Evolutionary conservation across 495 filamentous ascomycete species (phyloP).

Genomic region (Neurospora sp.): DNA sequence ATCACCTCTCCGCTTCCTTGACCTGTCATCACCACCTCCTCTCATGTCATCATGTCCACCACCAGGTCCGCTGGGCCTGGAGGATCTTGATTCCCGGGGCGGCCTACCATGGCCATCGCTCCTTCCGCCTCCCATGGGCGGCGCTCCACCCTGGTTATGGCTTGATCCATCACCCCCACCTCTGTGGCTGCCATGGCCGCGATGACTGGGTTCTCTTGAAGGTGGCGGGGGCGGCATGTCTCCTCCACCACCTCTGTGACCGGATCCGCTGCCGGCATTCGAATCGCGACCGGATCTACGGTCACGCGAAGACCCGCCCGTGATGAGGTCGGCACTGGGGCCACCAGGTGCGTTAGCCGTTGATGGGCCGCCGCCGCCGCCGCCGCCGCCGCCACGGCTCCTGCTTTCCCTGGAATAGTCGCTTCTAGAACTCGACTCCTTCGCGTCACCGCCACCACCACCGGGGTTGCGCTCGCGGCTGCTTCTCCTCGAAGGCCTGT

Average conservation of each 20-base stretch:
- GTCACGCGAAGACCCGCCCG: neutral
- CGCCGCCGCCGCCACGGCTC: slow-evolving; percentile 23
- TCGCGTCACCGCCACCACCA: slow-evolving; percentile 18
- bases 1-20: slow-evolving; percentile 24
- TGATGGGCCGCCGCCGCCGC: slow-evolving; percentile 17
- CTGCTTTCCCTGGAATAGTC: slow-evolving; percentile 26
- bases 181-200: slow-evolving; percentile 14
- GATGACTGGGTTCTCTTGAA: slow-evolving; percentile 13
- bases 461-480: slow-evolving; percentile 31
- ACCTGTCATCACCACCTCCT: slow-evolving; percentile 17
- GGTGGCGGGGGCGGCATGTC: slow-evolving; percentile 18
- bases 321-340: slow-evolving; percentile 10
- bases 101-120: slow-evolving; percentile 8
- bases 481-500: slow-evolving; percentile 29
- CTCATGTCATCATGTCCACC: slow-evolving; percentile 9
- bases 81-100: slow-evolving; percentile 18
- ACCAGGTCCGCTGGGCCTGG: slow-evolving; percentile 6
- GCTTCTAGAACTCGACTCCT: slow-evolving; percentile 23
- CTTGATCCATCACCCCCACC: slow-evolving; percentile 2
- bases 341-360: slow-evolving; percentile 1
- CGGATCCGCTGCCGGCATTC: slow-evolving; percentile 8
- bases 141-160: neutral
- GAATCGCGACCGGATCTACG: slow-evolving; percentile 20
- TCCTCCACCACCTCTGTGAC: slow-evolving; percentile 7
- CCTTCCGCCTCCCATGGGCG: slow-evolving; percentile 3